Evolutionary conservation across 192 early-diverging fungal genomes (phyloP).

Genomic region (Backusella tarrabulga): DNA sequence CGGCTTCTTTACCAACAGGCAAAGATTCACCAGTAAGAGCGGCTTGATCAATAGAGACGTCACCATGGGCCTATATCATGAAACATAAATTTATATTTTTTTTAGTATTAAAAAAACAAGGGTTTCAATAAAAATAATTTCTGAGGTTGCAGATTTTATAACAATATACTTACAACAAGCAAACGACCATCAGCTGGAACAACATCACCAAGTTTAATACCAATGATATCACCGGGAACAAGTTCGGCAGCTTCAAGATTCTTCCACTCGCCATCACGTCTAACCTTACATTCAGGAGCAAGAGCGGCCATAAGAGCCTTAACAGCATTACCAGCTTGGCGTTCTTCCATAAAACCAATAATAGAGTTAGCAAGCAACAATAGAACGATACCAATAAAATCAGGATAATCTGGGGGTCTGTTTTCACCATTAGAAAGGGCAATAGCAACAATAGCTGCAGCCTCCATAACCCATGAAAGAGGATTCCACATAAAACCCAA

Average conservation of each 20-base stretch:
- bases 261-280: conserved; percentile 77
- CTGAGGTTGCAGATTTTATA: neutral
- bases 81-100: no score
- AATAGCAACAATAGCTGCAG: conserved; percentile 78
- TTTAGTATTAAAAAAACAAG: neutral
- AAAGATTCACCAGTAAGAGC: no score
- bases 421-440: conserved; percentile 67
- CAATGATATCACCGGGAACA: conserved; percentile 88
- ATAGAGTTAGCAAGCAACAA: conserved; percentile 79
- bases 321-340: conserved; percentile 84
- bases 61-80: conserved; percentile 24
- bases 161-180: conserved; percentile 49
- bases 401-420: conserved; percentile 71
- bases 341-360: conserved; percentile 89
- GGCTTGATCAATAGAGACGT: no score
- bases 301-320: conserved; percentile 89
- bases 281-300: conserved; percentile 81
- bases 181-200: conserved; percentile 84
- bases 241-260: conserved; percentile 70
- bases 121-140: conserved; percentile 17
- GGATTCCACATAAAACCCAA: conserved; percentile 82
- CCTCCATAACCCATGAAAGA: conserved; percentile 80
- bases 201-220: conserved; percentile 82
- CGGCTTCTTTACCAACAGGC: conserved; percentile 14
- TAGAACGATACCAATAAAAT: conserved; percentile 79